These are phyloP conservation scores for Aspergillus saccharolyticus DNA, from an alignment of 495 filamentous ascomycete genomes.

Conservation along the genomic window DNA sequence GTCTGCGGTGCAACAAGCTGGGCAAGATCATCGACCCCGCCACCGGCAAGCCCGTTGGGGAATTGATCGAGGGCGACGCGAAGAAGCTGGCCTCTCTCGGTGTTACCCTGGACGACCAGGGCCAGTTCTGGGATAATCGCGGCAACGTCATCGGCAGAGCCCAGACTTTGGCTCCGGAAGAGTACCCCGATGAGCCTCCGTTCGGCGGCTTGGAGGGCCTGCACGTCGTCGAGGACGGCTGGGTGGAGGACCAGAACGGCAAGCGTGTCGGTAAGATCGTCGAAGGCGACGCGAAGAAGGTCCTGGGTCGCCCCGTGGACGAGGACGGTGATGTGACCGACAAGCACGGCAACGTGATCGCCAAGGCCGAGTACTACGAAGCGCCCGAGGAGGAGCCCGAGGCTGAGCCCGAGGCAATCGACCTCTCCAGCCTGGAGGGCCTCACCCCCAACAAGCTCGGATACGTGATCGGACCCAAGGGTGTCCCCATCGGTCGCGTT, in stretches of 20 bases:
- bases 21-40: constrained; percentile 51
- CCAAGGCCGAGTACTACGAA: constrained; percentile 55
- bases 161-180: constrained; percentile 54
- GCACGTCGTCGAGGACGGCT: constrained; percentile 54
- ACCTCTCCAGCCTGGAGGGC: constrained; percentile 68
- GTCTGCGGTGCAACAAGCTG: constrained; percentile 55
- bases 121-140: constrained; percentile 58
- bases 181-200: constrained; percentile 51
- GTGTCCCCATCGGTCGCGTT: constrained; percentile 69
- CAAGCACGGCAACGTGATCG: constrained; percentile 57
- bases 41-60: constrained; percentile 52
- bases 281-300: constrained; percentile 60
- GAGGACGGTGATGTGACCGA: constrained; percentile 63
- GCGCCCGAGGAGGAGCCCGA: constrained; percentile 27
- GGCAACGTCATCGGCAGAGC: constrained; percentile 57
- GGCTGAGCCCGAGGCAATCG: constrained; percentile 50
- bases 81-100: constrained; percentile 54
- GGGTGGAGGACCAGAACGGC: constrained; percentile 55
- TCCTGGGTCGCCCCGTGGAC: constrained; percentile 56
- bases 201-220: constrained; percentile 64
- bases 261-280: constrained; percentile 53
- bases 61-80: constrained; percentile 55
- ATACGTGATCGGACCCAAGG: constrained; percentile 70
- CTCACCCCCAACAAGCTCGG: constrained; percentile 83
- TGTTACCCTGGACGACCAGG: constrained; percentile 53